These are phyloP conservation scores for Speleostelium caveatum DNA, from an alignment of 78 protist genomes.

Conservation along the genomic window DNA sequence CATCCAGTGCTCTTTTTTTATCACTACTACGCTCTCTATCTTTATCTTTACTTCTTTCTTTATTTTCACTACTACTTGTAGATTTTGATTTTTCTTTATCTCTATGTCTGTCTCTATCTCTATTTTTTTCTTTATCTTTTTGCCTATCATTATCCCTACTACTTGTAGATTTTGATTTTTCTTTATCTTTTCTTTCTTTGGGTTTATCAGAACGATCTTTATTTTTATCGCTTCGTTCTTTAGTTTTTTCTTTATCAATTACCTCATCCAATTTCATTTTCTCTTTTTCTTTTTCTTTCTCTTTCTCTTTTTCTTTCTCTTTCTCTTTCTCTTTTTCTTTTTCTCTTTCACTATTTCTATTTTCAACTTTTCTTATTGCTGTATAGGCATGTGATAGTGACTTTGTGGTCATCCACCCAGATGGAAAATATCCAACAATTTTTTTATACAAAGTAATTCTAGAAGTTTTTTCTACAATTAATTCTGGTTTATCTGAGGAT, in stretches of 20 bases:
- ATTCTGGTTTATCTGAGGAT: neutral
- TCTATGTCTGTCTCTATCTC: neutral
- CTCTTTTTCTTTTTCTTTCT: conserved; percentile 8
- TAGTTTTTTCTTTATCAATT: too few species aligned
- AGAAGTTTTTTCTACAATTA: conserved; percentile 34
- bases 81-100: neutral
- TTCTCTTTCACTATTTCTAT: neutral
- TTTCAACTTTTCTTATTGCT: conserved; percentile 10
- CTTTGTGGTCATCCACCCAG: conserved; percentile 9
- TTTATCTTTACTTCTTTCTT: neutral
- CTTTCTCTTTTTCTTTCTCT: conserved; percentile 15
- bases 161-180: neutral
- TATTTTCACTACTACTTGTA: neutral
- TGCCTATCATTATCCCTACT: conserved; percentile 29
- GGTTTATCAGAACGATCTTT: neutral
- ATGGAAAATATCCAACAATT: conserved; percentile 22
- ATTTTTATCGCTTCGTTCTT: too few species aligned
- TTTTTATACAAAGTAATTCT: conserved; percentile 32
- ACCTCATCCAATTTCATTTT: too few species aligned
- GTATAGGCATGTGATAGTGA: conserved; percentile 29
- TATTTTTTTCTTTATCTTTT: neutral
- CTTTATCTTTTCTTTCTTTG: neutral
- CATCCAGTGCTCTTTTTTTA: neutral
- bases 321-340: conserved; percentile 22
- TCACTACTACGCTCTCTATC: neutral